These are phyloP conservation scores for Cryphonectria japonica DNA, from an alignment of 2,329 filamentous ascomycete species.

Conservation along the genomic window DNA sequence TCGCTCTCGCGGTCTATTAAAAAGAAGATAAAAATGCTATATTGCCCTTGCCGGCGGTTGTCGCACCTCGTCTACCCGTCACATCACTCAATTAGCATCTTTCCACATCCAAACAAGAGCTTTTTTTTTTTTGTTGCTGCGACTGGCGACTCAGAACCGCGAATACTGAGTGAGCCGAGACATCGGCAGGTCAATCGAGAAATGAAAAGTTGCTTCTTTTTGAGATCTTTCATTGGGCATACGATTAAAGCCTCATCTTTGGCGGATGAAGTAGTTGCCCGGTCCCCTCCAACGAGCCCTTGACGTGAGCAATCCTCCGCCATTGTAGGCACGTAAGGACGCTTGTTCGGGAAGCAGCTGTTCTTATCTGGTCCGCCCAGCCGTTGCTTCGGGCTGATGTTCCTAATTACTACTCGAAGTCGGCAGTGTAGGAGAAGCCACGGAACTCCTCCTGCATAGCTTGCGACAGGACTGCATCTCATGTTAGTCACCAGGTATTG, in stretches of 20 bases:
- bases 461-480: conserved; percentile 79
- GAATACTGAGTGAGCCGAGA: neutral
- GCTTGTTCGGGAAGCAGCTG: neutral
- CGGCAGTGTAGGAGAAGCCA: conserved; percentile 95
- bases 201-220: neutral
- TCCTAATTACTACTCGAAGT: conserved; percentile 67
- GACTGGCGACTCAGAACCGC: conserved; percentile 6
- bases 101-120: conserved; percentile 25
- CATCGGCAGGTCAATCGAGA: neutral
- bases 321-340: neutral
- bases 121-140: neutral
- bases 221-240: neutral
- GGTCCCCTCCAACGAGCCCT: conserved; percentile 1
- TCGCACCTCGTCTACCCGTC: conserved; percentile 22
- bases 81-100: conserved; percentile 23
- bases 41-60: conserved; percentile 15
- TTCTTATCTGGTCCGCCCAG: neutral
- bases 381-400: neutral
- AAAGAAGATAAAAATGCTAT: conserved; percentile 13
- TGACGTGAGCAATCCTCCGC: neutral
- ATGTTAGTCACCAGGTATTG: conserved; percentile 17
- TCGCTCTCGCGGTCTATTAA: conserved; percentile 29
- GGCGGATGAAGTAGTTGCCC: conserved; percentile 4
- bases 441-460: conserved; percentile 99
- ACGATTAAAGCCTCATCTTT: conserved; percentile 13